These are phyloP conservation scores for Acanthamoeba culbertsoni DNA, from an alignment of 208 protist species.

Conservation along the genomic window DNA sequence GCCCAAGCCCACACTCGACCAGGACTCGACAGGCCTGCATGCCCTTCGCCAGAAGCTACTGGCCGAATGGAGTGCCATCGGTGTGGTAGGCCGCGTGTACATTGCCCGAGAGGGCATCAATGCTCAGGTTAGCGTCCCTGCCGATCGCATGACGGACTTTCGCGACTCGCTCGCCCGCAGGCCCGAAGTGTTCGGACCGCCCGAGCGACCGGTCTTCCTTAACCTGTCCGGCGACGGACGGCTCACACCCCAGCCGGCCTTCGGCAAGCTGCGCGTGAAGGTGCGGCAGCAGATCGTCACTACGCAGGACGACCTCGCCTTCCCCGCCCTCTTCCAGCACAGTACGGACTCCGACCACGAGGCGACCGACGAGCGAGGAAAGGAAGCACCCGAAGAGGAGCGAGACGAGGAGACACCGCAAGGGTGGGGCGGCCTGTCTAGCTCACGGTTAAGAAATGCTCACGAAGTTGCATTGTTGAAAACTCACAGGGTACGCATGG, in stretches of 20 bases:
- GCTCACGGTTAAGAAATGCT: no score
- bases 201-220: not conserved
- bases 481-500: no score
- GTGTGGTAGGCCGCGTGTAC: not conserved
- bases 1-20: not conserved
- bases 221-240: not conserved
- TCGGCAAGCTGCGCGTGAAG: slow-evolving; percentile 22
- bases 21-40: not conserved
- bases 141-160: not conserved
- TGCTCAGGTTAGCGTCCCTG: not conserved
- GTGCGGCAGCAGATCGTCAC: not conserved
- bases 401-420: not conserved
- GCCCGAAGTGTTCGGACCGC: not conserved
- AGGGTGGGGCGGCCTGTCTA: no score
- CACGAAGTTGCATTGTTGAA: no score
- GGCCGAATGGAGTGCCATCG: not conserved
- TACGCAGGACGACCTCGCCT: not conserved
- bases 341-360: not conserved
- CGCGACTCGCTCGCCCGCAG: not conserved
- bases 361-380: not conserved
- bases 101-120: not conserved
- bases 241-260: not conserved
- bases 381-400: not conserved
- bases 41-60: not conserved
- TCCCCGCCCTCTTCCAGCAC: not conserved